Evolutionary conservation across 2,329 filamentous ascomycete species (phyloP).

Genomic region (Lanzia echinophila): DNA sequence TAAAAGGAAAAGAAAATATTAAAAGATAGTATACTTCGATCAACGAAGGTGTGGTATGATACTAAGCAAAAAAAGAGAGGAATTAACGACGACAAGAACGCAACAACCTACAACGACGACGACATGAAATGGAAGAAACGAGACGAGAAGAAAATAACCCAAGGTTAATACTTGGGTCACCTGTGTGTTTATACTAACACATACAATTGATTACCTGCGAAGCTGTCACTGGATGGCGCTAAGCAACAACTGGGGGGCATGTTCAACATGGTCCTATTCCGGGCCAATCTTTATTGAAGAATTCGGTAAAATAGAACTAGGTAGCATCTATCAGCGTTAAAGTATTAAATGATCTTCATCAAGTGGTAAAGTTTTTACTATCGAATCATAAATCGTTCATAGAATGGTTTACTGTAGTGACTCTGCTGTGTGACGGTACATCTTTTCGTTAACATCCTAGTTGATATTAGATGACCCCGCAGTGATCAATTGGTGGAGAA

Average conservation of each 20-base stretch:
- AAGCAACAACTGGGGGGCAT: not conserved
- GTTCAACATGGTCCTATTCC: not conserved
- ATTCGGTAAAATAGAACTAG: constrained; percentile 1
- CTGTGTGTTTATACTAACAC: constrained; percentile 7
- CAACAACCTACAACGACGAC: not conserved
- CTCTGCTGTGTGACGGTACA: not conserved
- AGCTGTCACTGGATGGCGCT: constrained; percentile 1
- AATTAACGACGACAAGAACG: constrained; percentile 13
- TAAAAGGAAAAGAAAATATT: constrained; percentile 21
- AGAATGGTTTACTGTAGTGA: not conserved
- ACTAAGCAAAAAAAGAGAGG: constrained; percentile 10
- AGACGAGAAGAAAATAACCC: not conserved
- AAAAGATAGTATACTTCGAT: constrained; percentile 34
- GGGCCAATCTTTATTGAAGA: constrained; percentile 6
- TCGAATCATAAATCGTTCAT: not conserved
- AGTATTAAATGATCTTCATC: not conserved
- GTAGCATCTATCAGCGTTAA: constrained; percentile 6
- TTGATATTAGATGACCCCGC: not conserved
- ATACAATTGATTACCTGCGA: not conserved
- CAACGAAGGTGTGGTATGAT: constrained; percentile 30
- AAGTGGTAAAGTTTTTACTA: not conserved
- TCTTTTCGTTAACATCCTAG: not conserved
- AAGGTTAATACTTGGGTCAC: constrained; percentile 1
- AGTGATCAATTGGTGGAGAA: constrained; percentile 3
- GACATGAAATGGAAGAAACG: constrained; percentile 5